A percentile compares a stretch with the other conserved stretches of the same genome.
Evolutionary conservation across 208 protist genomes (phyloP).

Genomic region (Trypanosoma caninum): DNA sequence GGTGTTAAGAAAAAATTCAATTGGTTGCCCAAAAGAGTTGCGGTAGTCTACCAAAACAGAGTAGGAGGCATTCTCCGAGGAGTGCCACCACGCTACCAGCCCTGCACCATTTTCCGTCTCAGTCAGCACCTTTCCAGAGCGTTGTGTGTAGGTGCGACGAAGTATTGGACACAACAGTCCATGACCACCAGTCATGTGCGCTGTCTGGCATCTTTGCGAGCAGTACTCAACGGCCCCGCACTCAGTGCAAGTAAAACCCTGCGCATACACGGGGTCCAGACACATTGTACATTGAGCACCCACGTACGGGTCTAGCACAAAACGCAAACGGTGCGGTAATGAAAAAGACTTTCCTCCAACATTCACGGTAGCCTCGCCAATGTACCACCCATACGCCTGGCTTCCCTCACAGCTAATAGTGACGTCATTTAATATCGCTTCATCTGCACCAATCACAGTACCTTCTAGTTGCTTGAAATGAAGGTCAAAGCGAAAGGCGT

Average conservation of each 20-base stretch:
- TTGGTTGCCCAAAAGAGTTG: conserved; percentile 58
- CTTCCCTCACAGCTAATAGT: conserved; percentile 71
- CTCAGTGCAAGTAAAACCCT: conserved; percentile 71
- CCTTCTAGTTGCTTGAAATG: conserved; percentile 73
- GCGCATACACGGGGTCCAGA: conserved; percentile 82
- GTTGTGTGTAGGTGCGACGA: conserved; percentile 50
- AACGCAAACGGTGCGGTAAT: conserved; percentile 54
- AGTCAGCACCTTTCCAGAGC: conserved; percentile 57
- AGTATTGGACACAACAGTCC: conserved; percentile 71
- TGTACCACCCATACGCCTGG: conserved; percentile 77
- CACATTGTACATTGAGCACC: conserved; percentile 75
- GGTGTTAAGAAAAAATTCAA: conserved; percentile 72
- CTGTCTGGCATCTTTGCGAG: conserved; percentile 63
- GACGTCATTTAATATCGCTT: conserved; percentile 53
- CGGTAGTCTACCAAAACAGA: conserved; percentile 69
- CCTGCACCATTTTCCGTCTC: conserved; percentile 59
- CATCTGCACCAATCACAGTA: conserved; percentile 48
- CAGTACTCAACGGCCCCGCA: conserved; percentile 84
- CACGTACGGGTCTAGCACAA: conserved; percentile 67
- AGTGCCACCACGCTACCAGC: conserved; percentile 82
- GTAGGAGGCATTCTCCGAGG: conserved; percentile 58
- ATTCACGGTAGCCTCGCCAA: conserved; percentile 47
- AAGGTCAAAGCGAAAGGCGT: conserved; percentile 64
- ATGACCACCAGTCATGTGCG: conserved; percentile 63
- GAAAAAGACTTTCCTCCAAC: conserved; percentile 32